Base-by-base conservation (phyloP, 2,329 filamentous ascomycete genomes). In the Arthrocladium fulminans region DNA sequence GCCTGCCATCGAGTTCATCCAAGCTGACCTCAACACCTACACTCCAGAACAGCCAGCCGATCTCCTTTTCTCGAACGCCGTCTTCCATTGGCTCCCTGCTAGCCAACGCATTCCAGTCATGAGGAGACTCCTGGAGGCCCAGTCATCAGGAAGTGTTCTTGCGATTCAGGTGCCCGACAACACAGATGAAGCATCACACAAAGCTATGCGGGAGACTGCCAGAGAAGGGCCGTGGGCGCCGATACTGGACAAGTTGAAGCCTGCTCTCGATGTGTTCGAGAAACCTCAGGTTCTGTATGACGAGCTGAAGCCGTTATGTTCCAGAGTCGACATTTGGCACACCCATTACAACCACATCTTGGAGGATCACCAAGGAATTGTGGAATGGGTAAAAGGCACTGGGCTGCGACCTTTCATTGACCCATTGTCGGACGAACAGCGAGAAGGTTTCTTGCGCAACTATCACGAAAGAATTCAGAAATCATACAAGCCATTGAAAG, bases 331-430 rank as follows among this genome's bases (percentile, higher is more conserved):
- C 52, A 59, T 80, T 1, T 81, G 77, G 73, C 68, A 73, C 37
- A 76, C 74, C 1, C 59, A 62, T 34, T 81, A 81, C 52, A 63
- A 72, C 22, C 77, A 81, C 59, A 60, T 70, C 0, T 58, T 81
- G 49, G 63, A 68, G 2, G 67, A 65, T 19, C 74, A 74, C 17
- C 52, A 61, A 10, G 72, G 67, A 1, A 73, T 81, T 35, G 72
- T 80, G 4, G 76, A 80, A 59, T 81, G 78, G 78, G 73, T 81
- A 2, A 74, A 72, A 53, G 73, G 75, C 0, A 79, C 75, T 0
- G 78, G 76, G 0, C 58, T 81, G 54, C 66, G 70, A 54, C 78
- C 78, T 0, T 81, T 70, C 54, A 45, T 81, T 47, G 67, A 79
- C 39, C 63, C 67, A 2, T 63, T 81, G 30, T 56, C 58, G 3